These are phyloP conservation scores for Calocybe cyanea DNA, from an alignment of 768 basidiomycete species.

Conservation along the genomic window DNA sequence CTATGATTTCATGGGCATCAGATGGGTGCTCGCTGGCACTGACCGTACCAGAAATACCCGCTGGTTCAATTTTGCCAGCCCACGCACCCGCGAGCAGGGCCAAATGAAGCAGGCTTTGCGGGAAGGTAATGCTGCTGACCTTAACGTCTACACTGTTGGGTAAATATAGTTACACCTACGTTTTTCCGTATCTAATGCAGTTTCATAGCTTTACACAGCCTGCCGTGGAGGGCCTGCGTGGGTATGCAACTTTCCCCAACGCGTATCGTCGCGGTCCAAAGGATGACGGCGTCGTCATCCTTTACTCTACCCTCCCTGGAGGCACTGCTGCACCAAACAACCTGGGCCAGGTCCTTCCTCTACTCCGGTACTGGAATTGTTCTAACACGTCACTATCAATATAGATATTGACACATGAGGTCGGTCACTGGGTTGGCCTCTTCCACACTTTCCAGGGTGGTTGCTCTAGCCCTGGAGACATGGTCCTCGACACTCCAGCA, in stretches of 20 bases:
- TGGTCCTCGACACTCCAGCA: constrained; percentile 43
- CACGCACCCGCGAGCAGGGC: constrained; percentile 26
- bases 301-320: constrained; percentile 33
- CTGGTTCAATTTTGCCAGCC: constrained; percentile 36
- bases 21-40: constrained; percentile 30
- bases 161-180: constrained; percentile 8
- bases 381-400: too few species aligned
- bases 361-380: too few species aligned
- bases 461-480: constrained; percentile 36
- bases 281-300: constrained; percentile 40
- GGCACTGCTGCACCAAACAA: constrained; percentile 37
- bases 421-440: constrained; percentile 57
- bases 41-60: constrained; percentile 35
- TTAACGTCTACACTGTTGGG: constrained; percentile 36
- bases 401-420: constrained; percentile 51
- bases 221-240: constrained; percentile 37
- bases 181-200: constrained; percentile 10
- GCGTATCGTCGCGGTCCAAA: constrained; percentile 27
- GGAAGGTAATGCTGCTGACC: constrained; percentile 27
- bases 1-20: constrained; percentile 31
- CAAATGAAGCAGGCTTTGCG: constrained; percentile 39
- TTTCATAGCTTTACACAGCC: constrained; percentile 20
- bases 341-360: constrained; percentile 36
- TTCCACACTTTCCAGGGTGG: constrained; percentile 59
- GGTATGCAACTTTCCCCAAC: constrained; percentile 44